Evolutionary conservation across 2,329 filamentous ascomycete species (phyloP).

Genomic region (Aspergillus amoenus): DNA sequence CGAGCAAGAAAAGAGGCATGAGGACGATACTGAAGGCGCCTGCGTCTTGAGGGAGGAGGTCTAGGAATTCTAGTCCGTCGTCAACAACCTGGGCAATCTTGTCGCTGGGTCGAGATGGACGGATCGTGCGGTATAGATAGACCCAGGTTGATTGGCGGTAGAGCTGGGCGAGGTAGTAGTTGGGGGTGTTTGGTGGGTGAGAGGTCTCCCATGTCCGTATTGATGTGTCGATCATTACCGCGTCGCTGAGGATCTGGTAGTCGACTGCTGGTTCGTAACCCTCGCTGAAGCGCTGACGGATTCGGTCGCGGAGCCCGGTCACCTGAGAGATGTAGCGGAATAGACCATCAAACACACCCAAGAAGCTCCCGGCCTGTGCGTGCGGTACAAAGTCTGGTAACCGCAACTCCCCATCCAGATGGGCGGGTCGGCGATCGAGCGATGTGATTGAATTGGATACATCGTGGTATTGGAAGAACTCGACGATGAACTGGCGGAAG

Average conservation of each 20-base stretch:
- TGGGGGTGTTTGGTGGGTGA: conserved; percentile 51
- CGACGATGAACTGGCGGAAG: conserved; percentile 69
- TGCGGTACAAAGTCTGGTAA: conserved; percentile 57
- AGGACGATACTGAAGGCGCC: conserved; percentile 60
- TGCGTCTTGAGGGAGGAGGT: conserved; percentile 53
- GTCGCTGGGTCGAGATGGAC: conserved; percentile 54
- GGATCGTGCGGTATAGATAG: conserved; percentile 62
- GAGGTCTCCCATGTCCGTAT: conserved; percentile 73
- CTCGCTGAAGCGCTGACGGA: conserved; percentile 65
- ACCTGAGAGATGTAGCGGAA: conserved; percentile 78
- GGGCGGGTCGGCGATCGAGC: conserved; percentile 53
- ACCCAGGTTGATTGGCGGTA: conserved; percentile 65
- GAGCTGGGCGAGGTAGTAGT: conserved; percentile 58
- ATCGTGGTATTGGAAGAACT: conserved; percentile 83
- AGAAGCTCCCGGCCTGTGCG: conserved; percentile 58
- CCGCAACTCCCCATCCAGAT: conserved; percentile 53
- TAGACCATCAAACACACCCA: conserved; percentile 80
- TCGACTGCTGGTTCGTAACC: conserved; percentile 68
- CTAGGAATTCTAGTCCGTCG: conserved; percentile 57
- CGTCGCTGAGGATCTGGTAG: conserved; percentile 69
- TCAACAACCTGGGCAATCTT: conserved; percentile 60
- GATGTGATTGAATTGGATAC: conserved; percentile 59
- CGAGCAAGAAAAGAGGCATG: conserved; percentile 62
- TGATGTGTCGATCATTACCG: conserved; percentile 71
- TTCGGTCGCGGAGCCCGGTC: conserved; percentile 70